These are phyloP conservation scores for Talaromyces sp. DNA, from an alignment of 2,329 filamentous ascomycete genomes.

Conservation along the genomic window DNA sequence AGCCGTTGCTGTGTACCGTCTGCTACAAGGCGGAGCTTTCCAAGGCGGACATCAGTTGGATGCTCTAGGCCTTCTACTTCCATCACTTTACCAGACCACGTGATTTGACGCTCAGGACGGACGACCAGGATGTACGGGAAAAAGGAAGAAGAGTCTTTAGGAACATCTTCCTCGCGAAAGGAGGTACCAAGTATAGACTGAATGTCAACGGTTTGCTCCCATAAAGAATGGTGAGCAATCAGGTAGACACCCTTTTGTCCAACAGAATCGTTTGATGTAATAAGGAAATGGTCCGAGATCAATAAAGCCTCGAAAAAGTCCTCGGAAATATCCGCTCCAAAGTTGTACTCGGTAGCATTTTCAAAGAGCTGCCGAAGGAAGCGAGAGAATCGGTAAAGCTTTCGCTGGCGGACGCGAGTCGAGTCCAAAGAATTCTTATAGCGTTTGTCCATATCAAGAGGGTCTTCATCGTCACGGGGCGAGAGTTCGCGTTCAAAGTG, in stretches of 20 bases:
- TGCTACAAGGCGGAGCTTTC: slow-evolving; percentile 81
- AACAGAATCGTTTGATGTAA: slow-evolving; percentile 61
- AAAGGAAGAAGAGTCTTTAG: slow-evolving; percentile 59
- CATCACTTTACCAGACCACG: slow-evolving; percentile 76
- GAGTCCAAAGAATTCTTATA: slow-evolving; percentile 96
- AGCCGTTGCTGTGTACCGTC: slow-evolving; percentile 77
- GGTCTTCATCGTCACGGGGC: slow-evolving; percentile 74
- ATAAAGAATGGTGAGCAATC: slow-evolving; percentile 75
- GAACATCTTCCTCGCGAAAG: slow-evolving; percentile 62
- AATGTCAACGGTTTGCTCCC: slow-evolving; percentile 71
- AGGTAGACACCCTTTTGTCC: slow-evolving; percentile 74
- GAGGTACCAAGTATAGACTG: slow-evolving; percentile 78
- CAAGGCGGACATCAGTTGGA: slow-evolving; percentile 76
- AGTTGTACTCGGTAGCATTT: slow-evolving; percentile 91
- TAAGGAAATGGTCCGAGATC: slow-evolving; percentile 78
- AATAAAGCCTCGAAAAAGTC: slow-evolving; percentile 77
- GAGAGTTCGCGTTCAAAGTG: slow-evolving; percentile 92
- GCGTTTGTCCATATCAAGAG: slow-evolving; percentile 87
- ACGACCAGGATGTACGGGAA: slow-evolving; percentile 84
- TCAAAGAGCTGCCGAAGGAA: slow-evolving; percentile 91
- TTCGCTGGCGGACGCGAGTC: slow-evolving; percentile 89
- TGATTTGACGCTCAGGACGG: slow-evolving; percentile 69
- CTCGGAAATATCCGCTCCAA: slow-evolving; percentile 64
- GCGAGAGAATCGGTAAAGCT: slow-evolving; percentile 90
- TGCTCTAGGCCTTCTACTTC: slow-evolving; percentile 68